Evolutionary conservation across 768 basidiomycete species (phyloP).

Genomic region (Tephrocybe sp.): DNA sequence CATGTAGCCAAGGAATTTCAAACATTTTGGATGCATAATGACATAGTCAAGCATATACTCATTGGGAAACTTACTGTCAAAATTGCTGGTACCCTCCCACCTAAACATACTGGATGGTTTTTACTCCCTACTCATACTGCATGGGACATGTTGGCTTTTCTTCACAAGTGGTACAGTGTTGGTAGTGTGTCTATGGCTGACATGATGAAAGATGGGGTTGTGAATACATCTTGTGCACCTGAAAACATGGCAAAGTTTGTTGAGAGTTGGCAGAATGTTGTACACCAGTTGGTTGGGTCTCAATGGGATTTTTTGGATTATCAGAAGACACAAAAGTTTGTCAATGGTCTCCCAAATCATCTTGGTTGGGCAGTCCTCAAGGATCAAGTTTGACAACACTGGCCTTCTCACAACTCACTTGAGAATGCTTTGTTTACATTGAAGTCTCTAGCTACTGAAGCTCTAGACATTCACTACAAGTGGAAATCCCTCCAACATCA

Average conservation of each 20-base stretch:
- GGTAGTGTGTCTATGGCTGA: not conserved
- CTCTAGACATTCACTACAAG: not conserved
- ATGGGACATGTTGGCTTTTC: not conserved
- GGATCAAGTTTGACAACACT: not conserved
- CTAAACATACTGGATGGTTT: not conserved
- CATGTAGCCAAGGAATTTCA: too few relatives aligned
- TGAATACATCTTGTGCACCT: not conserved
- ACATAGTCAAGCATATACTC: not conserved
- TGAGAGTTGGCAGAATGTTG: not conserved
- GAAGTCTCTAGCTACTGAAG: not conserved
- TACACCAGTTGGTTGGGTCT: not conserved
- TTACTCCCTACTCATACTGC: not conserved
- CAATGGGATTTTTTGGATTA: constrained; percentile 2
- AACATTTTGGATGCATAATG: not conserved
- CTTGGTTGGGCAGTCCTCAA: not conserved
- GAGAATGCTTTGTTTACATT: too few relatives aligned
- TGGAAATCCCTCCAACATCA: too few relatives aligned
- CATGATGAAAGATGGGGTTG: not conserved
- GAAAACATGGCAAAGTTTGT: not conserved
- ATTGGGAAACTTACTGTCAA: not conserved
- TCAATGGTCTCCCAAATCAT: not conserved
- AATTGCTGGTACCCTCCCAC: not conserved
- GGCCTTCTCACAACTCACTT: not conserved
- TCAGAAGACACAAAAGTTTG: not conserved
- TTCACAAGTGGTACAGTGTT: not conserved